A percentile compares a stretch with the other conserved stretches of the same genome.
phyloP scores from a whole-genome alignment of 2,329 filamentous ascomycete genomes.

The Aschersonia sp. region DNA sequence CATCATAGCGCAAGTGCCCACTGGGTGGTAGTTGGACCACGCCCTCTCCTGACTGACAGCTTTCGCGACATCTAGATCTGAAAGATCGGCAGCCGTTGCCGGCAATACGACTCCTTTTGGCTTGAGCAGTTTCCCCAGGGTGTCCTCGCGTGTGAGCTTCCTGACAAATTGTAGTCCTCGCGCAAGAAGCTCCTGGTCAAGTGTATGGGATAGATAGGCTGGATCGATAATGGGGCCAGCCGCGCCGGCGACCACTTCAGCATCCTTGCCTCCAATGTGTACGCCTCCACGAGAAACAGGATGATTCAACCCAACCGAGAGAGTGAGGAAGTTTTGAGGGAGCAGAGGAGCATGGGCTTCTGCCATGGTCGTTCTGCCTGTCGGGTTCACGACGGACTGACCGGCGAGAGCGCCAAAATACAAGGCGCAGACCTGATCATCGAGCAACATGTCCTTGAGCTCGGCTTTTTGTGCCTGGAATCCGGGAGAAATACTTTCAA shows the following conservation, averaged over 20 bases:
- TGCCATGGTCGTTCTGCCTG: too few relatives aligned
- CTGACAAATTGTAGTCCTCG: conserved; percentile 23
- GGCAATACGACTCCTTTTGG: too few relatives aligned
- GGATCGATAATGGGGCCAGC: conserved; percentile 24
- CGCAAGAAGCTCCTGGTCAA: conserved; percentile 26
- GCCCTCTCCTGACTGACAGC: conserved; percentile 8
- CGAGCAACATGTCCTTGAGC: too few relatives aligned
- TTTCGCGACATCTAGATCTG: conserved; percentile 5
- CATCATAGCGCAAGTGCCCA: conserved; percentile 20
- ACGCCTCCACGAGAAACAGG: conserved; percentile 10
- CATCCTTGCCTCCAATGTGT: conserved; percentile 6
- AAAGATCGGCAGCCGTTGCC: conserved; percentile 9
- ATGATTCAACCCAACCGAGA: conserved; percentile 32
- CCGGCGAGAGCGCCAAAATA: too few relatives aligned
- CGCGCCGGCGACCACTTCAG: conserved; percentile 11
- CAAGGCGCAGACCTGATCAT: too few relatives aligned
- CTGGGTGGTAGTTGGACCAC: conserved; percentile 25
- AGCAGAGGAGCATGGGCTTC: too few relatives aligned
- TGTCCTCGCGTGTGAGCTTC: conserved; percentile 21
- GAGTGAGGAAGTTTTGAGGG: too few relatives aligned
- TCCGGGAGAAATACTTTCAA: too few relatives aligned
- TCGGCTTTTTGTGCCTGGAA: too few relatives aligned
- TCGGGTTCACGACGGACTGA: too few relatives aligned
- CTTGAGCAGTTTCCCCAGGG: conserved; percentile 22
- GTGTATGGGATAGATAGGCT: conserved; percentile 21